Percentiles rank a stretch among this genome's conserved stretches.
These are phyloP conservation scores for Trichoderma semiorbis DNA, from an alignment of 2,329 filamentous ascomycete genomes.

Conservation along the genomic window DNA sequence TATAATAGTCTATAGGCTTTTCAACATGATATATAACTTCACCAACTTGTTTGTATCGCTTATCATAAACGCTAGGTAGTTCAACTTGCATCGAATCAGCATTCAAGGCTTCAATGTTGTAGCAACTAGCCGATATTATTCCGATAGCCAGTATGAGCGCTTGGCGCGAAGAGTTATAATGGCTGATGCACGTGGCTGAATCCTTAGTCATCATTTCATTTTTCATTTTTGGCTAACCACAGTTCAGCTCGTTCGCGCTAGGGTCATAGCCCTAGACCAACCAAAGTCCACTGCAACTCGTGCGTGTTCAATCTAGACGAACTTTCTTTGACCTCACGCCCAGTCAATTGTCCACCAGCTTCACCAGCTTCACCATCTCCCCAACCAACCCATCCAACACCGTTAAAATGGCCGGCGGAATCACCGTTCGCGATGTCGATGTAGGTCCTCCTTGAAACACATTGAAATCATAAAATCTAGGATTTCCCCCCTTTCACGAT, in stretches of 20 bases:
- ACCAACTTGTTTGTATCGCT: not conserved
- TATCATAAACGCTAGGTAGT: not conserved
- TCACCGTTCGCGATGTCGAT: slow-evolving; percentile 82
- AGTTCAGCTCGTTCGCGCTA: slow-evolving; percentile 17
- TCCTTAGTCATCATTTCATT: slow-evolving; percentile 24
- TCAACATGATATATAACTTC: not conserved
- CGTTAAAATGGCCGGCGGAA: slow-evolving; percentile 75
- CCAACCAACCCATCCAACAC: slow-evolving; percentile 37
- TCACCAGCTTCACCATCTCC: slow-evolving; percentile 30
- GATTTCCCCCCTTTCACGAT: not conserved
- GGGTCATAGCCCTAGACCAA: slow-evolving; percentile 33
- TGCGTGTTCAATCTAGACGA: slow-evolving; percentile 23
- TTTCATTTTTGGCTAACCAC: not conserved
- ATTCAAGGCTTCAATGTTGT: not conserved
- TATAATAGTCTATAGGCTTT: slow-evolving; percentile 11
- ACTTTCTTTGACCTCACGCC: slow-evolving; percentile 26
- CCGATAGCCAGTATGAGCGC: not conserved
- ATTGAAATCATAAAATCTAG: slow-evolving; percentile 19
- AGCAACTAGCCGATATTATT: not conserved
- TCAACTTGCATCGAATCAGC: not conserved
- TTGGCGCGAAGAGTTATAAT: not conserved
- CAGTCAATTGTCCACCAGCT: slow-evolving; percentile 32
- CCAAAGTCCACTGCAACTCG: slow-evolving; percentile 28
- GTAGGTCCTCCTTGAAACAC: slow-evolving; percentile 52
- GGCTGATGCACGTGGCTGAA: not conserved